A percentile compares a stretch with the other conserved stretches of the same genome.
phyloP scores from a whole-genome alignment of 179 eudicot species.

The Heliamphora pulchella region DNA sequence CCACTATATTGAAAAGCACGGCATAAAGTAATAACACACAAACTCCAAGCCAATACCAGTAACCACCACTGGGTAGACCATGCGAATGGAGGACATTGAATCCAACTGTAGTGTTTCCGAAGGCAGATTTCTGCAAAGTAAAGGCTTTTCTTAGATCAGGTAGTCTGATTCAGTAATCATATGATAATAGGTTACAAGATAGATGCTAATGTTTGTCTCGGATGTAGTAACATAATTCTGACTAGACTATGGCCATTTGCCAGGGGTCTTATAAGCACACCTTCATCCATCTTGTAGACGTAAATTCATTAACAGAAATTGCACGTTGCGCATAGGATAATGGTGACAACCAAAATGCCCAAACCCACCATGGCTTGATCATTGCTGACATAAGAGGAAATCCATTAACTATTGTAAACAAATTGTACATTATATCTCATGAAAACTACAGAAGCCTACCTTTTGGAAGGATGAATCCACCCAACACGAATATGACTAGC shows the following conservation, averaged over 20 bases:
- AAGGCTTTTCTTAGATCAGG: constrained; percentile 3
- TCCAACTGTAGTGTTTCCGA: constrained; percentile 54
- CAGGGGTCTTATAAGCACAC: constrained; percentile 25
- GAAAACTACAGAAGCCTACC: constrained; percentile 28
- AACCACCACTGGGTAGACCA: constrained; percentile 39
- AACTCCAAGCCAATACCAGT: constrained; percentile 88
- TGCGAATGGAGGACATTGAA: constrained; percentile 39
- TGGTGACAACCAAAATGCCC: constrained; percentile 95
- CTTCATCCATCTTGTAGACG: constrained; percentile 75
- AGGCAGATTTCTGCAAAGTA: constrained; percentile 39
- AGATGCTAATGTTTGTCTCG: neutral
- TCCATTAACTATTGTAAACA: neutral
- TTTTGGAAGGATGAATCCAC: constrained; percentile 83
- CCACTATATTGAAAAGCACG: constrained; percentile 56
- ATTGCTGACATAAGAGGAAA: constrained; percentile 42
- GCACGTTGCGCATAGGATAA: constrained; percentile 78
- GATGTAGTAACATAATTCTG: neutral
- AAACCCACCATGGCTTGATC: constrained; percentile 90
- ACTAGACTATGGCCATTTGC: neutral
- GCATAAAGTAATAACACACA: constrained; percentile 50
- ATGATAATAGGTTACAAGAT: constrained; percentile 2
- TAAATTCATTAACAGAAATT: constrained; percentile 72
- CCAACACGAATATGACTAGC: constrained; percentile 56
- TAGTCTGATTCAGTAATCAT: constrained; percentile 11
- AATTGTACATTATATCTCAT: neutral